Percentiles rank a stretch among this genome's conserved stretches.
Evolutionary conservation across 495 filamentous ascomycete species (phyloP).

Genomic region (Extremus antarcticus): DNA sequence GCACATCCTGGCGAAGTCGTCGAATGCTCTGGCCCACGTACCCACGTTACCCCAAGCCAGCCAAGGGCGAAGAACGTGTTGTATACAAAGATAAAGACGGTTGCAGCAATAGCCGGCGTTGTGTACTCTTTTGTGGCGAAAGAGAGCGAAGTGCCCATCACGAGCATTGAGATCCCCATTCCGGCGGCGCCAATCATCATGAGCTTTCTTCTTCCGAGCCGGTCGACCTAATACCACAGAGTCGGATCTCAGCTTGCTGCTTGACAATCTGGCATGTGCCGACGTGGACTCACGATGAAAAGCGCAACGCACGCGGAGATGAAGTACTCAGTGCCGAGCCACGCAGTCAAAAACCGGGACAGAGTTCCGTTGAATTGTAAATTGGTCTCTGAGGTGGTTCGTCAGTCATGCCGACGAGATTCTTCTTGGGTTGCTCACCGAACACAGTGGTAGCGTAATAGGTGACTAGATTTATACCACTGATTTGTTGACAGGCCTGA

Average conservation of each 20-base stretch:
- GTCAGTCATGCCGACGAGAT: background rate
- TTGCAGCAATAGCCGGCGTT: slow-evolving; percentile 24
- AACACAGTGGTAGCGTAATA: slow-evolving; percentile 25
- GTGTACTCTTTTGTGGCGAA: slow-evolving; percentile 13
- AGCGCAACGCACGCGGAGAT: background rate
- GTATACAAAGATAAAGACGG: slow-evolving; percentile 27
- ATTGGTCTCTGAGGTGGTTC: background rate
- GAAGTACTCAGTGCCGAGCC: background rate
- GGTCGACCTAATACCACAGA: no score
- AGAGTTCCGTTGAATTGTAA: background rate
- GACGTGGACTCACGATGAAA: background rate
- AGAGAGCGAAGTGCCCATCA: background rate
- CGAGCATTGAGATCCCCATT: no score
- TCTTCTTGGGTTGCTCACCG: slow-evolving; percentile 8
- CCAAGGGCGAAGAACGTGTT: slow-evolving; percentile 23
- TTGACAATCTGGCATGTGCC: no score
- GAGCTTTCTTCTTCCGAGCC: no score
- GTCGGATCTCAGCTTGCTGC: no score
- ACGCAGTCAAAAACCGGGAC: background rate
- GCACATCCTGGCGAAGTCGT: no score
- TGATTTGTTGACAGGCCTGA: no score
- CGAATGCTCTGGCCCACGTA: no score
- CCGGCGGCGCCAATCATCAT: no score
- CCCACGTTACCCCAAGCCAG: slow-evolving; percentile 1
- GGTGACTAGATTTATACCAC: slow-evolving; percentile 17